A percentile compares a stretch with the other conserved stretches of the same genome.
These are phyloP conservation scores for Picea glauca DNA, from an alignment of 75 land plant genomes.

Conservation along the genomic window DNA sequence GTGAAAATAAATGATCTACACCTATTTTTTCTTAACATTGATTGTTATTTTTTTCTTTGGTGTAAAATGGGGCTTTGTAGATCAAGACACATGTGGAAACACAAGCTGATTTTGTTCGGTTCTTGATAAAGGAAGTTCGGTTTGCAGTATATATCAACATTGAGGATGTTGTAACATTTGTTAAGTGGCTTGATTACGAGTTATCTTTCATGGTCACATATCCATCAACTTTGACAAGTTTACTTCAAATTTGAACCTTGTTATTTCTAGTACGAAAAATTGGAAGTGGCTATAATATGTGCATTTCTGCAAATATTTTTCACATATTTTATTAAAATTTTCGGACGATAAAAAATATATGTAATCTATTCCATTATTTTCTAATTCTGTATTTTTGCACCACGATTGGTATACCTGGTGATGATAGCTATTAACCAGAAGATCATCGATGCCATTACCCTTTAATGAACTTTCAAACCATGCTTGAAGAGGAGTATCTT, in stretches of 20 bases:
- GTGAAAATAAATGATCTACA: neutral
- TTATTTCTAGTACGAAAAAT: no score
- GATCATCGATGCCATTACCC: neutral
- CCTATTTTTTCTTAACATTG: neutral
- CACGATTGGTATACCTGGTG: no score
- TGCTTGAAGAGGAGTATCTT: constrained; percentile 62
- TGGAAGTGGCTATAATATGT: no score
- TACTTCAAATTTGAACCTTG: no score
- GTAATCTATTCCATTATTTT: no score
- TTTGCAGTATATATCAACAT: constrained; percentile 49
- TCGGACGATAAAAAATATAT: no score
- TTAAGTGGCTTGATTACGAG: constrained; percentile 80
- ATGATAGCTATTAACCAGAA: no score
- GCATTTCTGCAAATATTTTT: no score
- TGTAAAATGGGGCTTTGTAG: constrained; percentile 13
- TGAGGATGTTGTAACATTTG: constrained; percentile 70
- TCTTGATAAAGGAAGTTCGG: constrained; percentile 51
- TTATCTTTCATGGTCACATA: constrained; percentile 58
- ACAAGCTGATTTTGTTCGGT: constrained; percentile 68
- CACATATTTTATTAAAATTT: no score
- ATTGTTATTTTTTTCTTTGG: neutral
- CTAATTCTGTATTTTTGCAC: no score
- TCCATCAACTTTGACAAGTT: no score
- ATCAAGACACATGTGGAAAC: constrained; percentile 75
- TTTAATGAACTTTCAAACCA: constrained; percentile 73